Evolutionary conservation across 306 rosid species (phyloP).

Genomic region (Mucuna pruriens): DNA sequence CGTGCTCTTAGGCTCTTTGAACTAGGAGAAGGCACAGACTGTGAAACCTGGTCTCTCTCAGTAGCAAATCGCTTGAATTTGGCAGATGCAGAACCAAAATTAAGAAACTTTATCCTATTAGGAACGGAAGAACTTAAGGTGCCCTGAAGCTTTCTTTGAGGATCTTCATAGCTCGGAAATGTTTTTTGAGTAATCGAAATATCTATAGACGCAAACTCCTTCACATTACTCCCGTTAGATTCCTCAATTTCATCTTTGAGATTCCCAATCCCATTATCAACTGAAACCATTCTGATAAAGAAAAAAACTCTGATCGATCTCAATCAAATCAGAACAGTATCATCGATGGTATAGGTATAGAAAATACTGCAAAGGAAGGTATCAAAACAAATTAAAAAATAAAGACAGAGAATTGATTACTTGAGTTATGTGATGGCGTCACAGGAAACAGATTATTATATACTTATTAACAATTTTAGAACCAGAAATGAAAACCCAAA

Average conservation of each 20-base stretch:
- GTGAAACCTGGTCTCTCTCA: slow-evolving; percentile 70
- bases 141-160: slow-evolving; percentile 43
- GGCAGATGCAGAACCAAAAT: slow-evolving; percentile 81
- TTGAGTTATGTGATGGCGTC: slow-evolving; percentile 13
- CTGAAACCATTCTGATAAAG: slow-evolving; percentile 54
- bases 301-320: slow-evolving; percentile 2
- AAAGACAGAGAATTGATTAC: background rate
- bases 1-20: slow-evolving; percentile 57
- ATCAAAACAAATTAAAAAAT: background rate
- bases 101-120: slow-evolving; percentile 48
- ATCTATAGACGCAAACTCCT: slow-evolving; percentile 49
- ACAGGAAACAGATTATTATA: slow-evolving; percentile 10
- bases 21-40: slow-evolving; percentile 59
- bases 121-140: slow-evolving; percentile 35
- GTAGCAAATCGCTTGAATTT: slow-evolving; percentile 61
- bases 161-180: slow-evolving; percentile 45
- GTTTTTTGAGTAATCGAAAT: slow-evolving; percentile 49
- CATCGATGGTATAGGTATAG: slow-evolving; percentile 24
- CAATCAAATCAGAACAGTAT: slow-evolving; percentile 34
- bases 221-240: slow-evolving; percentile 47
- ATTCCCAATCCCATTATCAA: slow-evolving; percentile 52
- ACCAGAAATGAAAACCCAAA: slow-evolving; percentile 23
- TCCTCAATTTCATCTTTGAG: slow-evolving; percentile 60
- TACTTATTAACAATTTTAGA: slow-evolving; percentile 10
- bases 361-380: slow-evolving; percentile 27